phyloP scores from a whole-genome alignment of 2,329 filamentous ascomycete species.

The Davidsoniella neocaledoniae region DNA sequence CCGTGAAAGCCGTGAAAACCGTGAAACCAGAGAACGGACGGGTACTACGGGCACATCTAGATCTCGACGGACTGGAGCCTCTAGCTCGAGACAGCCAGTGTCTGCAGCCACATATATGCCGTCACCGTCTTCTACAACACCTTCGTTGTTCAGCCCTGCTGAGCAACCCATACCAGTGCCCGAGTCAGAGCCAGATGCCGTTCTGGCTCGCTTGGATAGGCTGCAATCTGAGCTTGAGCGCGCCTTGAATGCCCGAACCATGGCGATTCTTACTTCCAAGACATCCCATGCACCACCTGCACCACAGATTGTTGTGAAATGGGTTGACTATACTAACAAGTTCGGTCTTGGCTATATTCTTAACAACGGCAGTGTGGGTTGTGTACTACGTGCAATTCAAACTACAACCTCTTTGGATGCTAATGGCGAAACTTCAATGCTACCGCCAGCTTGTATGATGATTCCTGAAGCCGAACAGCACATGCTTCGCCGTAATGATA shows the following conservation, averaged over 20 bases:
- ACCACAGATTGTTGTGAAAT: slow-evolving; percentile 54
- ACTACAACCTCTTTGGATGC: slow-evolving; percentile 23
- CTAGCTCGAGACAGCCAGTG: slow-evolving; percentile 4
- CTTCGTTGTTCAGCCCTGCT: slow-evolving; percentile 37
- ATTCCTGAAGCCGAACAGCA: slow-evolving; percentile 56
- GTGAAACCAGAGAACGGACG: not conserved
- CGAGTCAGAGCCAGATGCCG: slow-evolving; percentile 38
- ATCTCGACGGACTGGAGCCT: slow-evolving; percentile 1
- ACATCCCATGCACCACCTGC: slow-evolving; percentile 35
- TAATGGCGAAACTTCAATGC: slow-evolving; percentile 29
- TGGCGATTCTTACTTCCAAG: slow-evolving; percentile 41
- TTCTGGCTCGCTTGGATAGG: slow-evolving; percentile 36
- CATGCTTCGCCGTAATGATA: slow-evolving; percentile 43
- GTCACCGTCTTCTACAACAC: slow-evolving; percentile 17
- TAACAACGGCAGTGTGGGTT: slow-evolving; percentile 66
- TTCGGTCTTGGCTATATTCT: slow-evolving; percentile 73
- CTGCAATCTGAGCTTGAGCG: slow-evolving; percentile 46
- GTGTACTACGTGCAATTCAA: slow-evolving; percentile 39
- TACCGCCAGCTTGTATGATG: slow-evolving; percentile 56
- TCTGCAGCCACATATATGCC: slow-evolving; percentile 2
- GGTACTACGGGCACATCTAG: slow-evolving; percentile 1
- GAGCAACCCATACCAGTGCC: slow-evolving; percentile 34
- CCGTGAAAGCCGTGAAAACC: not conserved
- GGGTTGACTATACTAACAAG: slow-evolving; percentile 81
- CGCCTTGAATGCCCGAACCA: slow-evolving; percentile 44